Base-by-base conservation (phyloP, 768 basidiomycete species). In the Lactarius indigo region DNA sequence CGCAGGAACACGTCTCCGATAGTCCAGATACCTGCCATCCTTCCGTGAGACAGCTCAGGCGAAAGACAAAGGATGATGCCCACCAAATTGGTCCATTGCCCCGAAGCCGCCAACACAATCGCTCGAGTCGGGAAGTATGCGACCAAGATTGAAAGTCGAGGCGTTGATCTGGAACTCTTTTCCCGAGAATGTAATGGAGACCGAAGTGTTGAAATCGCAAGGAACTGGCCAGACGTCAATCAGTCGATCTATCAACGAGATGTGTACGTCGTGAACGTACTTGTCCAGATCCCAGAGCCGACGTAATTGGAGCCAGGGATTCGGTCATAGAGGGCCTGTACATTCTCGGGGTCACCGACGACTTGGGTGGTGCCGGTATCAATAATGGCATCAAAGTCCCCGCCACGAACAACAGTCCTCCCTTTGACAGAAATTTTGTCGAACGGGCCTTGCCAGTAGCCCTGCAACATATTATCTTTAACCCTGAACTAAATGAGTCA, bases 301-400 rank as follows among this genome's bases (percentile, higher is more conserved):
- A 23, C 1, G 20, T 23, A 12, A 10, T 23, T 3, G n/a, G 44
- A 47, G 10, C 44, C 44, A 47, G 44, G n/a, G n/a, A 47, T 47
- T 10, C 12, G 10, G n/a, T 47, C n/a, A 12, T 47, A 47, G 44
- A 47, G 12, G n/a, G 44, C 44, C 44, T 47, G 44, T 23, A 47
- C 7, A 5, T n/a, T 47, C 44, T 5, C 0, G 2, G 56, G 7
- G 61, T 68, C 62, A 50, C 74, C 75, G 31, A 75, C 15, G 67
- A 77, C 71, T 30, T 71, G 63, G 7, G 74, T 74, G 7, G 76
- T 77, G 39, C 76, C 76, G 68, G 63, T 73, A 66, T 76, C 76
- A 63, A 78, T 73, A 69, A 77, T 70, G 35, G 78, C 61, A 13
- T 33, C n/a, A n/a, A n/a, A n/a, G n/a, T n/a, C 31, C 52, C 55